Evolutionary conservation across 192 early-diverging fungal genomes (phyloP), one percentile per base, ranked within the genome.

Genomic region (Backusella parvicylindrica): DNA sequence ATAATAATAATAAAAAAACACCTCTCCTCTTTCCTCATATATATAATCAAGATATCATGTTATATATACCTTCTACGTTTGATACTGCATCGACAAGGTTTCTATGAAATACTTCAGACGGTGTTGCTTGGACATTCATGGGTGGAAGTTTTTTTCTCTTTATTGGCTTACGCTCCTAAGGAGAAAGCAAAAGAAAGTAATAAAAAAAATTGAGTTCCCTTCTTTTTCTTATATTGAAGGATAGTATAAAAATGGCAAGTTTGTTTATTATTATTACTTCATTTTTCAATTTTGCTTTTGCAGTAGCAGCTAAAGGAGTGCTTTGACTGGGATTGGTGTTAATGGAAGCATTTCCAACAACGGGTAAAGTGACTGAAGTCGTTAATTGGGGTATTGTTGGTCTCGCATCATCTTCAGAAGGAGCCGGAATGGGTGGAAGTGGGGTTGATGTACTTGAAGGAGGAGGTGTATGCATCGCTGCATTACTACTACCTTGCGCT

Each of bases 31-130:
- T 6, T 21, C 26, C 21, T 53, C 18, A 56, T 23, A 33, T 49
- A 6, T 73, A 30, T 43, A 18, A 21, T 74, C 37, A 70, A 49
- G 23, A 63, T 63, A 41, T 4, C n/a, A n/a, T n/a, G n/a, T 36
- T 72, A 0, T 43, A 2, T 12, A 32, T 73, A 76, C 75, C 79
- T 77, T 81, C 75, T 37, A 76, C 79, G 38, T 81, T 81, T 33
- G 79, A 81, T 1, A 81, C 79, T 47, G 79, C 79, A 41, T 81
- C 79, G 13, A 81, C 79, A 1, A 81, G 40, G 37, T 81, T 76
- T 32, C 79, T 64, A 64, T 81, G 79, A 56, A 81, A 81, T 31
- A 74, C 71, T 76, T 81, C 79, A 35, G 79, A 66, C 13, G 79
- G 79, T 35, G 66, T 81, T 11, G 79, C 79, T 7, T 72, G 60